Conservation (phyloP, 2,329 filamentous ascomycete genomes). For the Xylaria sp. region DNA sequence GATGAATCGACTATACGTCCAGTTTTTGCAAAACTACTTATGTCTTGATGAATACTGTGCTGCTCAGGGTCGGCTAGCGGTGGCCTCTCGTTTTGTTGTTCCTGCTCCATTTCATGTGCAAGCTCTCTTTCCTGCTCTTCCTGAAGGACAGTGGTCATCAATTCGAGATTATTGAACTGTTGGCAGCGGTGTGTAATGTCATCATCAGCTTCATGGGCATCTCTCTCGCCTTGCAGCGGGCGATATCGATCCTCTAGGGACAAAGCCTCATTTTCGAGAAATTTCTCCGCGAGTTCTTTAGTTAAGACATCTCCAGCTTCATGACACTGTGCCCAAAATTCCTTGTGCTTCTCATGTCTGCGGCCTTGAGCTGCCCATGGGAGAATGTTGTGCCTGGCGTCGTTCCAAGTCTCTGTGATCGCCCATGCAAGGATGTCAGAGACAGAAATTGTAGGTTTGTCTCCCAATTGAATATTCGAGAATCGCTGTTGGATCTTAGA, state of each 20-base stretch:
- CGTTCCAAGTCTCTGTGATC: conserved; percentile 65
- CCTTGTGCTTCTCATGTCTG: conserved; percentile 57
- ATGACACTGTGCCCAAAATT: conserved; percentile 47
- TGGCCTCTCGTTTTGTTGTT: conserved; percentile 51
- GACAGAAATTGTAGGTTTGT: background rate
- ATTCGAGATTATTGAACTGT: conserved; percentile 49
- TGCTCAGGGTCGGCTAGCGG: background rate
- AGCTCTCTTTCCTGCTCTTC: conserved; percentile 78
- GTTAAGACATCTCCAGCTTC: conserved; percentile 35
- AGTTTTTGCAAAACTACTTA: background rate
- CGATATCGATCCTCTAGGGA: conserved; percentile 63
- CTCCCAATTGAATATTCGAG: background rate
- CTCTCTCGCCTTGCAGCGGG: conserved; percentile 42
- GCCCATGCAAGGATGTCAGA: conserved; percentile 22
- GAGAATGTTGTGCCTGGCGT: conserved; percentile 60
- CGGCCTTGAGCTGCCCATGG: conserved; percentile 71
- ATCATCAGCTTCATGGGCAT: conserved; percentile 10
- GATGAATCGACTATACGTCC: background rate
- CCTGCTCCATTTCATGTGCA: conserved; percentile 69
- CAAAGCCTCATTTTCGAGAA: conserved; percentile 66
- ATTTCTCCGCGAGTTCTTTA: conserved; percentile 49
- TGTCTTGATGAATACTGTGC: conserved; percentile 13
- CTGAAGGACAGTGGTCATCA: conserved; percentile 53
- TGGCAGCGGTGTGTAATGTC: conserved; percentile 50
- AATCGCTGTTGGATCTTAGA: conserved; percentile 57